Conservation (phyloP, 139 green algal genomes). For the Edaphochlamys debaryana region DNA sequence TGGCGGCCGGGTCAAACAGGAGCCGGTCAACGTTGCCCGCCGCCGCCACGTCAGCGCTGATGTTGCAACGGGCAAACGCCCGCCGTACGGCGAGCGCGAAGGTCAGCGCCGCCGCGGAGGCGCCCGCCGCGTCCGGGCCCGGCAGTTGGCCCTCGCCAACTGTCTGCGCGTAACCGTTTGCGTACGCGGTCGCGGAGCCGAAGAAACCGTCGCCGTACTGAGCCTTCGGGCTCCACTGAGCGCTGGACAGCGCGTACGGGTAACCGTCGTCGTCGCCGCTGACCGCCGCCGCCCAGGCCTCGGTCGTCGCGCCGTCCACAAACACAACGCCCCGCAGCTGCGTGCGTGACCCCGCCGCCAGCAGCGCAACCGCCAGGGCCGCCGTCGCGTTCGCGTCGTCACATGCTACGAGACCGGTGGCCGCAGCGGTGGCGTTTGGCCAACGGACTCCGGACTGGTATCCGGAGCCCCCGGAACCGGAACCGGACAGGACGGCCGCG, state of each 20-base stretch:
- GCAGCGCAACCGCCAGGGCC: background rate
- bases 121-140: background rate
- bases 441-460: too few species aligned
- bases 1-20: slow-evolving; percentile 1
- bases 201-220: slow-evolving; percentile 18
- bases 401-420: slow-evolving; percentile 7
- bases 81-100: background rate
- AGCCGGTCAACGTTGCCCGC: background rate
- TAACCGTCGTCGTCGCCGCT: too few species aligned
- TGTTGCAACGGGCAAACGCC: slow-evolving; percentile 1
- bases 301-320: background rate
- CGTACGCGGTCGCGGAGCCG: background rate
- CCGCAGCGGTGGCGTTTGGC: background rate
- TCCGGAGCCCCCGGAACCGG: too few species aligned
- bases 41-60: slow-evolving; percentile 10
- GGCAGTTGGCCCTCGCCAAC: background rate
- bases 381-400: background rate
- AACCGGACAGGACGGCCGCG: background rate
- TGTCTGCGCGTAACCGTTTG: background rate
- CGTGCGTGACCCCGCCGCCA: background rate
- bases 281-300: too few species aligned
- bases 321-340: background rate
- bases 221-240: background rate
- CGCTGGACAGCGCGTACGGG: background rate
- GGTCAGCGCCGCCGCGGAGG: slow-evolving; percentile 25